Conservation (phyloP, 805 yeast species). For the Hemisphaericaspora nanyangensis region DNA sequence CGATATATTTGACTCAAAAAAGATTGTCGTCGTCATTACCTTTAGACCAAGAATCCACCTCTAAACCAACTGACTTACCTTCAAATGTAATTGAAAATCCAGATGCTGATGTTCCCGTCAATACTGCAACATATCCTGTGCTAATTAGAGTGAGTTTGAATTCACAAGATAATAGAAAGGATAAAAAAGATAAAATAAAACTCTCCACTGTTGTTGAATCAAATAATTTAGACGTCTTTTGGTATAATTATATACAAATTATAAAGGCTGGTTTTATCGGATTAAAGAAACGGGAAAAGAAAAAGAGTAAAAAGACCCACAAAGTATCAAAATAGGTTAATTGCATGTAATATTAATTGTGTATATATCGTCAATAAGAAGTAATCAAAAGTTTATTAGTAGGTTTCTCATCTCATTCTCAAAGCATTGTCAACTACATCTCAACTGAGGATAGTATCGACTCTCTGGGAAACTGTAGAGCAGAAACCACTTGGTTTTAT, state of each 20-base stretch:
- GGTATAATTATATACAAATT: conserved; percentile 69
- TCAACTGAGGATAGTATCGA: too few relatives aligned
- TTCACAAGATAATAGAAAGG: conserved; percentile 21
- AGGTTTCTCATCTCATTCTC: too few relatives aligned
- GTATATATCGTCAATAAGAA: too few relatives aligned
- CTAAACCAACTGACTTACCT: conserved; percentile 25
- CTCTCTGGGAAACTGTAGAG: too few relatives aligned
- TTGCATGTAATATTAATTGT: not conserved
- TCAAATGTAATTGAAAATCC: conserved; percentile 26
- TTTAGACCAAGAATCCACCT: conserved; percentile 15
- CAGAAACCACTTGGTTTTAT: too few relatives aligned
- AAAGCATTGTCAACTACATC: too few relatives aligned
- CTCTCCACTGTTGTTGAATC: conserved; percentile 69
- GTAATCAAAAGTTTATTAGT: too few relatives aligned
- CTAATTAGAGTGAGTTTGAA: conserved; percentile 69
- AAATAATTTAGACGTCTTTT: conserved; percentile 61
- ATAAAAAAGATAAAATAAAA: conserved; percentile 51
- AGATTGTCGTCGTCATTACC: conserved; percentile 33
- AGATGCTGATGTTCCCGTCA: conserved; percentile 11
- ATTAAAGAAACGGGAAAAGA: conserved; percentile 77
- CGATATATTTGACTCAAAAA: conserved; percentile 59
- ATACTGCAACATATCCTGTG: conserved; percentile 49
- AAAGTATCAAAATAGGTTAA: conserved; percentile 24
- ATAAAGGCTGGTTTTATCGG: conserved; percentile 73
- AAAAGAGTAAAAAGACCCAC: conserved; percentile 59